Base-by-base conservation (phyloP, 805 yeast species). In the Huiozyma naganishii region DNA sequence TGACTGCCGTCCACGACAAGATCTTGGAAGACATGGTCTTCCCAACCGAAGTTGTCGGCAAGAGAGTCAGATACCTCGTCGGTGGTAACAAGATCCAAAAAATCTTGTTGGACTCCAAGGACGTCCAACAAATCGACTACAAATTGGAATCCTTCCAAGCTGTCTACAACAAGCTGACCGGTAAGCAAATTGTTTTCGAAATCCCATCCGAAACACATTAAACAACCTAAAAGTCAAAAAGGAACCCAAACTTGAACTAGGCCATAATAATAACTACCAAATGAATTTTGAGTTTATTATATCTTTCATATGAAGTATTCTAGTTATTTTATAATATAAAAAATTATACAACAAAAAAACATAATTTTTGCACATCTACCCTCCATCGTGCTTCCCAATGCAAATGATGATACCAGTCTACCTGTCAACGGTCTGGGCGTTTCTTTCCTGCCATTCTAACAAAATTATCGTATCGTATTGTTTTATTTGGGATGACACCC, bases 11-110 rank as follows among this genome's bases (percentile, higher is more conserved):
- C 61, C 98, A 90, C 75, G 97, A 92, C 77, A 86, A 87, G 73
- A 77, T 90, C 76, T 86, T 90, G 72, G 98, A 92, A 77, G 98
- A 90, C 76, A 80, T 90, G 69, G 98, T 92, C 59, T 90, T 83
- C 97, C 98, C 98, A 74, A 89, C 97, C 62, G 97, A 90, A 80
- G 90, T 90, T 67, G 80, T 83, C 61, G 98, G 98, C 74, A 92
- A 92, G 88, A 88, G 98, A 79, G 90, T 86, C 69, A 88, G 96
- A 82, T 89, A 85, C 86, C 80, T 87, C 71, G 95, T 87, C 65
- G 97, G 97, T 74, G 98, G 98, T 74, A 79, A 82, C 86, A 90
- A 86, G 79, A 81, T 90, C 75, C 95, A 90, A 76, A 92, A 92
- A 80, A 90, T 90, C 59, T 81, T 87, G 73, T 83, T 90, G 69